Percentiles rank a stretch among this genome's conserved stretches.
Evolutionary conservation across 331 rosid genomes (phyloP).

Genomic region (Erythrophleum ivorense): DNA sequence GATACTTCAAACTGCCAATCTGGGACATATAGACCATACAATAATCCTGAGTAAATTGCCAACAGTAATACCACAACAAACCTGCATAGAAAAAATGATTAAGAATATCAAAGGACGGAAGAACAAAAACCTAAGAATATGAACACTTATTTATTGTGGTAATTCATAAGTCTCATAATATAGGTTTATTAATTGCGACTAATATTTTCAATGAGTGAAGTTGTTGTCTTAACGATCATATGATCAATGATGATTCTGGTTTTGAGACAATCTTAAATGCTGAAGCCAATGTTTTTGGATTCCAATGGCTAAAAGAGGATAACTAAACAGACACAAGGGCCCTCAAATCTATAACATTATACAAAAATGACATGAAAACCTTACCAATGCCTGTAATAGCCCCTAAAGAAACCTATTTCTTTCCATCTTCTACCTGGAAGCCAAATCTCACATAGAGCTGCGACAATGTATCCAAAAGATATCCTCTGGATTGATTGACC

Average conservation of each 20-base stretch:
- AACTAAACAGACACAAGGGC: neutral
- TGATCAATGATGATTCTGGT: slow-evolving; percentile 25
- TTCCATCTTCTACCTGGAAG: slow-evolving; percentile 52
- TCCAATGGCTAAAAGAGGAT: neutral
- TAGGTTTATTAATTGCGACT: neutral
- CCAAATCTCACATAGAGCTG: slow-evolving; percentile 90
- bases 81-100: slow-evolving; percentile 56
- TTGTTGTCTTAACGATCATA: slow-evolving; percentile 3
- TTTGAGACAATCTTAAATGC: slow-evolving; percentile 1
- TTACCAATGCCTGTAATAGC: slow-evolving; percentile 72
- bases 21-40: slow-evolving; percentile 82
- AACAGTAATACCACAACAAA: slow-evolving; percentile 55
- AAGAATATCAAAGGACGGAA: neutral
- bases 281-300: neutral
- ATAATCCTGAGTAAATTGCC: slow-evolving; percentile 66
- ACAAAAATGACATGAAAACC: slow-evolving; percentile 26
- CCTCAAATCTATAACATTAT: neutral
- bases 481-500: slow-evolving; percentile 69
- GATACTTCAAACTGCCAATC: slow-evolving; percentile 80
- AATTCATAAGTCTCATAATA: neutral
- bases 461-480: slow-evolving; percentile 76
- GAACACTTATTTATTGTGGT: slow-evolving; percentile 4
- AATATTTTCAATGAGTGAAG: slow-evolving; percentile 2
- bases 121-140: slow-evolving; percentile 6
- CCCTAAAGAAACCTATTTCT: slow-evolving; percentile 53